phyloP scores from a whole-genome alignment of 2,329 filamentous ascomycete species.

The Neocatenulostroma microsporum region DNA sequence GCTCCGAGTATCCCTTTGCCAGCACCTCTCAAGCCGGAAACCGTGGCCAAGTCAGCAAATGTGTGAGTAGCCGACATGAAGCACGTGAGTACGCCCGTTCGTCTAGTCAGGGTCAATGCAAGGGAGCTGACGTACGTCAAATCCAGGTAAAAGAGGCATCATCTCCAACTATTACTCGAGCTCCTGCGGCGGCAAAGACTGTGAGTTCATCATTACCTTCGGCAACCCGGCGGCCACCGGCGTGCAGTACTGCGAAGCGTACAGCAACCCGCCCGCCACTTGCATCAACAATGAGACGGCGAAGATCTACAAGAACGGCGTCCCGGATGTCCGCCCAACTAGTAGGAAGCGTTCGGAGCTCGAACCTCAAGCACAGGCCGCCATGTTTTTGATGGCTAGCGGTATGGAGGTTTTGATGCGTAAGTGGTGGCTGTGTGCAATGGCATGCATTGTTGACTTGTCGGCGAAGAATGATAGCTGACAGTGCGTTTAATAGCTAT shows the following conservation, averaged over 20 bases:
- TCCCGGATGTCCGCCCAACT: conserved; percentile 1
- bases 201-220: conserved; percentile 1
- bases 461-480: too few relatives aligned
- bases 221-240: not conserved
- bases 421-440: too few relatives aligned
- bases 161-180: not conserved
- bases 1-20: too few relatives aligned
- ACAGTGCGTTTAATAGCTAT: not conserved
- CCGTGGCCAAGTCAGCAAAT: too few relatives aligned
- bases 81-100: too few relatives aligned
- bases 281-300: conserved; percentile 1
- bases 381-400: conserved; percentile 1
- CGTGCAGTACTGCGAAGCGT: conserved; percentile 1
- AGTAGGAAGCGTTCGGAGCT: conserved; percentile 1
- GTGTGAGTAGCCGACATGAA: too few relatives aligned
- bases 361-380: not conserved
- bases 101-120: too few relatives aligned
- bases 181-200: not conserved
- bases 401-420: conserved; percentile 3
- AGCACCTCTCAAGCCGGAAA: too few relatives aligned
- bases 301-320: conserved; percentile 4
- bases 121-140: too few relatives aligned
- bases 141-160: not conserved
- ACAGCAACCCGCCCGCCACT: not conserved
- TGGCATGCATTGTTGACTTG: too few relatives aligned